A percentile compares a stretch with the other conserved stretches of the same genome.
These are phyloP conservation scores for Emergomyces orientalis DNA, from an alignment of 2,329 filamentous ascomycete genomes.

Conservation along the genomic window DNA sequence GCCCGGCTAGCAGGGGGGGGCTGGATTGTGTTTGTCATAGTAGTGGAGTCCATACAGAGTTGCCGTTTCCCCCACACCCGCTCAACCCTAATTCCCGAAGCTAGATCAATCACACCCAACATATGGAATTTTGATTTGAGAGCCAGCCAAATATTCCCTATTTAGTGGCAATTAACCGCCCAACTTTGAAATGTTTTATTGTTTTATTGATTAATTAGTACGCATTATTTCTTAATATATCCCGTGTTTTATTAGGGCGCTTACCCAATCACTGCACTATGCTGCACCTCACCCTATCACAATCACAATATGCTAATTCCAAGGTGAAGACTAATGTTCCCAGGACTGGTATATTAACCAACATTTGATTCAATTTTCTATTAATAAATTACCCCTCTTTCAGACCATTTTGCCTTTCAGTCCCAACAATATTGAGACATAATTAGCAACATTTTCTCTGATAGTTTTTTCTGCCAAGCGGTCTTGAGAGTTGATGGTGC, in stretches of 20 bases:
- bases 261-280: background rate
- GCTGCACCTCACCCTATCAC: background rate
- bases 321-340: too few relatives aligned
- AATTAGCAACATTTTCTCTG: conserved; percentile 8
- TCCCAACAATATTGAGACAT: background rate
- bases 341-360: too few relatives aligned
- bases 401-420: background rate
- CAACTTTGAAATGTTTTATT: background rate
- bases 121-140: background rate
- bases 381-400: conserved; percentile 7
- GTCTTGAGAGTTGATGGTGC: too few relatives aligned
- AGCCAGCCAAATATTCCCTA: conserved; percentile 5
- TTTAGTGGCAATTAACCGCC: conserved; percentile 10
- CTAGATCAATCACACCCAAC: background rate
- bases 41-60: background rate
- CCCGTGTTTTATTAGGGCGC: background rate
- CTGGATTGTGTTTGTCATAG: background rate
- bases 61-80: background rate
- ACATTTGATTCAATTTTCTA: background rate
- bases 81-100: background rate
- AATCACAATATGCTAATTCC: conserved; percentile 3
- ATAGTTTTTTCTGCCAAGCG: too few relatives aligned
- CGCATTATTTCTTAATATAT: background rate
- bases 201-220: too few relatives aligned
- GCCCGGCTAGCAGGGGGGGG: background rate